Percentiles rank a stretch among this genome's conserved stretches.
Evolutionary conservation across 1,139 yeast species (phyloP).

Genomic region (Geotrichum armillariae): DNA sequence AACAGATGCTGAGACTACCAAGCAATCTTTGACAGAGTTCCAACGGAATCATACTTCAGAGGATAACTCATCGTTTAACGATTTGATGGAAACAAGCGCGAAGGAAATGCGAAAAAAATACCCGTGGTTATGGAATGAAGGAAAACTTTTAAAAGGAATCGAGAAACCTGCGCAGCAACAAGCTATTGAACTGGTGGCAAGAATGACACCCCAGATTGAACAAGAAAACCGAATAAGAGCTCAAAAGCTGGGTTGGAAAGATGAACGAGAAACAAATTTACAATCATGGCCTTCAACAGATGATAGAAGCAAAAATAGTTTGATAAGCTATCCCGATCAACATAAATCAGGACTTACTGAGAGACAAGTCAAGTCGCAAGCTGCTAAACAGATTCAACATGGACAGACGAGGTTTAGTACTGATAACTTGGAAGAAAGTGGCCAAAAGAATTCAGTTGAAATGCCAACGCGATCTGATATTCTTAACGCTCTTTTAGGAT

Average conservation of each 20-base stretch:
- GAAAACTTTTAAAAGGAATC: slow-evolving; percentile 1
- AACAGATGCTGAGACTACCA: slow-evolving; percentile 19
- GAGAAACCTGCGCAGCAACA: not conserved
- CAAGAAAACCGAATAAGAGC: slow-evolving; percentile 15
- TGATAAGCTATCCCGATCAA: slow-evolving; percentile 29
- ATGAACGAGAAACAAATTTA: slow-evolving; percentile 21
- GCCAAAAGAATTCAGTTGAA: not conserved
- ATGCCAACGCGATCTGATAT: not conserved
- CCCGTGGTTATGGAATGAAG: slow-evolving; percentile 32
- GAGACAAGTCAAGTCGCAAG: slow-evolving; percentile 13
- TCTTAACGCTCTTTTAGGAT: not conserved
- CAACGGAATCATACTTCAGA: slow-evolving; percentile 38
- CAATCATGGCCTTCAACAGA: slow-evolving; percentile 20
- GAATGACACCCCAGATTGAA: slow-evolving; percentile 19
- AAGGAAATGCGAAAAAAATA: slow-evolving; percentile 26
- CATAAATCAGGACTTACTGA: slow-evolving; percentile 17
- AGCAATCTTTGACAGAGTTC: slow-evolving; percentile 26
- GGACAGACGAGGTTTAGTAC: slow-evolving; percentile 25
- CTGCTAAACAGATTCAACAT: slow-evolving; percentile 24
- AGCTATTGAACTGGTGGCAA: slow-evolving; percentile 6
- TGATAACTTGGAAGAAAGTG: not conserved
- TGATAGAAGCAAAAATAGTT: slow-evolving; percentile 28
- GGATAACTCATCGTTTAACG: slow-evolving; percentile 37
- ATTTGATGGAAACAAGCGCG: slow-evolving; percentile 30
- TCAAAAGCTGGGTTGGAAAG: slow-evolving; percentile 22